Conservation (phyloP, 2,329 filamentous ascomycete genomes). For the Cladosporium colombiae region DNA sequence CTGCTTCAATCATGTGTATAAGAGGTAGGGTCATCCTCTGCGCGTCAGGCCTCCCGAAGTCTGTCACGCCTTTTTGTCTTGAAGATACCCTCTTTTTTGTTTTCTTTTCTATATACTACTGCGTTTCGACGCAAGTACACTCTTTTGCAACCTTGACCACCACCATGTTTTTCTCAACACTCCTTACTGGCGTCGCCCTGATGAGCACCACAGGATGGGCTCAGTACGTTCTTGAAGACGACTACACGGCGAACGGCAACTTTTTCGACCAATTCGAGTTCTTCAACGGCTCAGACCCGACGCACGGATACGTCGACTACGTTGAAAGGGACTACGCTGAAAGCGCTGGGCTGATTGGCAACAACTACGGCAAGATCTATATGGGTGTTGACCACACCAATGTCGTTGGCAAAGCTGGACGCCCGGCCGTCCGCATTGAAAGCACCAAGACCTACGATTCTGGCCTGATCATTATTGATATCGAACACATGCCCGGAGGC, state of each 20-base stretch:
- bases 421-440: constrained; percentile 69
- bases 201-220: constrained; percentile 33
- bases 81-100: constrained; percentile 20
- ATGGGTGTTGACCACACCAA: constrained; percentile 40
- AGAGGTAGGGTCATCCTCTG: constrained; percentile 12
- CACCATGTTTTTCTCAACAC: constrained; percentile 28
- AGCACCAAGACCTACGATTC: constrained; percentile 65
- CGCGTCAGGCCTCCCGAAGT: constrained; percentile 3
- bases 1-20: constrained; percentile 14
- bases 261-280: constrained; percentile 58
- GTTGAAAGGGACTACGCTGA: constrained; percentile 58
- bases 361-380: constrained; percentile 28
- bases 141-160: constrained; percentile 21
- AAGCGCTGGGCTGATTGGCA: constrained; percentile 29
- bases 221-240: constrained; percentile 45
- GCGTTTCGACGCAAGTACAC: constrained; percentile 22
- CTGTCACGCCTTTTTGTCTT: constrained; percentile 10
- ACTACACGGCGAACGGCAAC: constrained; percentile 45
- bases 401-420: constrained; percentile 55
- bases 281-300: constrained; percentile 63
- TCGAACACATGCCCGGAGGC: constrained; percentile 71
- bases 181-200: constrained; percentile 25
- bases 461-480: constrained; percentile 70
- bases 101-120: constrained; percentile 22
- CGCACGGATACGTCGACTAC: constrained; percentile 73